Conservation (phyloP, 352 stramenopile species). For the Pythium phragmiticola region DNA sequence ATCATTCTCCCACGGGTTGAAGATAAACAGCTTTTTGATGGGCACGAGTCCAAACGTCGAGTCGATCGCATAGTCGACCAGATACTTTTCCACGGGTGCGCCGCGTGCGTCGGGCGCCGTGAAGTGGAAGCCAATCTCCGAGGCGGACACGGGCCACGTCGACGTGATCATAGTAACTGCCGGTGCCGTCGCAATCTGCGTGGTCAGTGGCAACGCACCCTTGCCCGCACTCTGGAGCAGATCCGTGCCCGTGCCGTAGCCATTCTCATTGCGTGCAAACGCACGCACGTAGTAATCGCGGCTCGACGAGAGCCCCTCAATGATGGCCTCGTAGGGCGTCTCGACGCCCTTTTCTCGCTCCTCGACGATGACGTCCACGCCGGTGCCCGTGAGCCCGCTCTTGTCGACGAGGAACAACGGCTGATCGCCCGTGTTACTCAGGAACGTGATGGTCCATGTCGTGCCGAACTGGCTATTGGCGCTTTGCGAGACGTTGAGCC, state of each 20-base stretch:
- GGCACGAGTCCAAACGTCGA: constrained; percentile 44
- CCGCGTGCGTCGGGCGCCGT: constrained; percentile 22
- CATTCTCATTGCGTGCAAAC: constrained; percentile 65
- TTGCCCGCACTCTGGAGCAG: constrained; percentile 56
- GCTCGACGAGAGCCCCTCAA: constrained; percentile 42
- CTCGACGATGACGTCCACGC: constrained; percentile 37
- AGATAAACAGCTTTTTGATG: constrained; percentile 52
- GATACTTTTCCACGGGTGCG: constrained; percentile 44
- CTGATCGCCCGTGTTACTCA: constrained; percentile 66
- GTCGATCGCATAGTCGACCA: constrained; percentile 58
- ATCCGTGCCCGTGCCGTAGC: constrained; percentile 59
- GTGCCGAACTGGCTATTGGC: constrained; percentile 45
- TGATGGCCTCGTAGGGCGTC: constrained; percentile 58
- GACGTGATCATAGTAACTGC: constrained; percentile 37
- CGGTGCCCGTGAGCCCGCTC: constrained; percentile 43
- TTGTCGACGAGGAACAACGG: constrained; percentile 48
- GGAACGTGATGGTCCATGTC: constrained; percentile 69
- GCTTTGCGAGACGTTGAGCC: constrained; percentile 54
- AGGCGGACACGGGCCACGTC: constrained; percentile 54
- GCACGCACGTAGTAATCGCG: constrained; percentile 65
- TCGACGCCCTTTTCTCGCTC: constrained; percentile 65
- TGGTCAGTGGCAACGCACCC: constrained; percentile 49
- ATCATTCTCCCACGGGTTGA: constrained; percentile 47
- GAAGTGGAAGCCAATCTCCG: constrained; percentile 42
- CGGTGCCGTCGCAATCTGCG: constrained; percentile 37